A percentile compares a stretch with the other conserved stretches of the same genome.
These are phyloP conservation scores for Epichloe typhina DNA, from an alignment of 2,329 filamentous ascomycete species.

Conservation along the genomic window DNA sequence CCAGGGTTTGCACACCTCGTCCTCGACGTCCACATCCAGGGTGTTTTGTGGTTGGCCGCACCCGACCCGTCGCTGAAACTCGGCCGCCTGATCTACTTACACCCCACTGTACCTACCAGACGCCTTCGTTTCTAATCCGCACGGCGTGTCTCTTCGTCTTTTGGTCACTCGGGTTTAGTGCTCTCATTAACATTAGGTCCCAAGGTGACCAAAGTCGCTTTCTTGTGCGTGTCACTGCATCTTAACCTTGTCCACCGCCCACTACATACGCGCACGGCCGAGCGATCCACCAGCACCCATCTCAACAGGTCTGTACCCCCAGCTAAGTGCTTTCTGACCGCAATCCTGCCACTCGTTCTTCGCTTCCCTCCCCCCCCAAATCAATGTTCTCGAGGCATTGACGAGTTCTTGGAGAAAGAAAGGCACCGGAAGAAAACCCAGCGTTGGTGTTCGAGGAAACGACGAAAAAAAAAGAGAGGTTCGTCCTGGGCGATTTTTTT, in stretches of 20 bases:
- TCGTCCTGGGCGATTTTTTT: not conserved
- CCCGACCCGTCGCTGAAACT: too few relatives aligned
- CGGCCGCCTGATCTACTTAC: too few relatives aligned
- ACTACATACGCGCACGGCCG: not conserved
- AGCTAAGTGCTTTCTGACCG: not conserved
- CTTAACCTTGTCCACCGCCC: conserved; percentile 3
- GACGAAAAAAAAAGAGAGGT: not conserved
- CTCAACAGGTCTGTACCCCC: not conserved
- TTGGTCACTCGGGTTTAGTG: not conserved
- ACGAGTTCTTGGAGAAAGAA: not conserved
- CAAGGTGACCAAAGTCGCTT: not conserved
- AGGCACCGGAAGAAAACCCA: not conserved
- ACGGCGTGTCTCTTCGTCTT: too few relatives aligned
- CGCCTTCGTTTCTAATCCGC: too few relatives aligned
- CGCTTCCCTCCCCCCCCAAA: not conserved
- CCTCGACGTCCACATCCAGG: not conserved
- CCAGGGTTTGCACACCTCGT: not conserved
- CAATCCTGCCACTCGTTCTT: conserved; percentile 3
- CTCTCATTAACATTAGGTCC: not conserved
- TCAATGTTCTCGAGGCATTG: not conserved
- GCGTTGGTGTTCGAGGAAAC: not conserved
- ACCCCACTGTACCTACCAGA: too few relatives aligned
- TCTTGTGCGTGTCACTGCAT: not conserved
- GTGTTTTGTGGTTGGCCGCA: too few relatives aligned
- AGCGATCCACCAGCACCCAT: conserved; percentile 4